phyloP scores from a whole-genome alignment of 1,284 basidiomycete genomes.

The Mycena citricolor region DNA sequence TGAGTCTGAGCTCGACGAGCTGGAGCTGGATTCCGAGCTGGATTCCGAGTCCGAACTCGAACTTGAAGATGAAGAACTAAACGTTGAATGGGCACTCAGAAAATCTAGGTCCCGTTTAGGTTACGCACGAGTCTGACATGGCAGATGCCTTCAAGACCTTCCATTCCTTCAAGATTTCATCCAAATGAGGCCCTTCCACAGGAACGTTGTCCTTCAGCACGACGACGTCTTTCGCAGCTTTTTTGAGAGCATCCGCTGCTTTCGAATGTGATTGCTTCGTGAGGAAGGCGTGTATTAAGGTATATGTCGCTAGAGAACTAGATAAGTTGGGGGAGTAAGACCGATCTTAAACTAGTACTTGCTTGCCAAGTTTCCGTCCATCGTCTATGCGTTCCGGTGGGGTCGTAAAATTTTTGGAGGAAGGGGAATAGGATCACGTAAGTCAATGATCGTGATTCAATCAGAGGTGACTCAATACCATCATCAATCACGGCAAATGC shows the following conservation, averaged over 20 bases:
- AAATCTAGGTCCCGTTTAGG: slow-evolving; percentile 3
- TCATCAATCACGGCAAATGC: too few species aligned
- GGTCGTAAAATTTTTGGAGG: too few species aligned
- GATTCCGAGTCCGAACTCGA: slow-evolving; percentile 22
- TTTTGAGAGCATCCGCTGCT: slow-evolving; percentile 63
- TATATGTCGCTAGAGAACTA: slow-evolving; percentile 59
- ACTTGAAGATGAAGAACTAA: slow-evolving; percentile 5
- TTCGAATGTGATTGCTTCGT: slow-evolving; percentile 59
- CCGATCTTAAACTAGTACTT: slow-evolving; percentile 22
- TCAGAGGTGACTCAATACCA: too few species aligned
- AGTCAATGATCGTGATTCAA: slow-evolving; percentile 1
- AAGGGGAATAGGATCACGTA: neutral
- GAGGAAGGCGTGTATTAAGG: slow-evolving; percentile 72
- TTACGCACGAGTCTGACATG: slow-evolving; percentile 17
- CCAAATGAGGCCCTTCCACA: slow-evolving; percentile 51
- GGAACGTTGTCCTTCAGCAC: slow-evolving; percentile 53
- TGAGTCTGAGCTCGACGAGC: slow-evolving; percentile 30
- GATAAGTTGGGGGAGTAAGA: neutral
- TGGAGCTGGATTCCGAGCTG: slow-evolving; percentile 21
- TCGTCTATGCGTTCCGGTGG: too few species aligned
- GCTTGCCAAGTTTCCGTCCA: slow-evolving; percentile 53
- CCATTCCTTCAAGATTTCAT: slow-evolving; percentile 65
- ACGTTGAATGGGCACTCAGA: neutral
- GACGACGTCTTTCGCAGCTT: slow-evolving; percentile 60
- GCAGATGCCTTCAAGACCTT: slow-evolving; percentile 36